Conservation (phyloP, 2,329 filamentous ascomycete species). For the Xenoacremonium recifei region DNA sequence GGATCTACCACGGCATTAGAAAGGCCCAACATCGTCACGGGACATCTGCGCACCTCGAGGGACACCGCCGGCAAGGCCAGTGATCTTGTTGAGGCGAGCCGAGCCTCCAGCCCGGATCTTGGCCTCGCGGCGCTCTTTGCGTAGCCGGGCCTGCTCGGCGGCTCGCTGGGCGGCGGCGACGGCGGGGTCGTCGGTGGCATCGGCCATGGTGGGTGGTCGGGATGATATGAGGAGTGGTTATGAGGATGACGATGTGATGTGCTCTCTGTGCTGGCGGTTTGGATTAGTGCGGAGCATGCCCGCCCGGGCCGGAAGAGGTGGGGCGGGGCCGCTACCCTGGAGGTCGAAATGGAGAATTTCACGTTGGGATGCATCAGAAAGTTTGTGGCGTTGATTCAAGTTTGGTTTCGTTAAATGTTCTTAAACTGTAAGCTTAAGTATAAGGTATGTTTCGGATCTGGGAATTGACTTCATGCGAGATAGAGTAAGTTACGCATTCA, state of each 20-base stretch:
- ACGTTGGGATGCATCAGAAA: too few relatives aligned
- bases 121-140: slow-evolving; percentile 76
- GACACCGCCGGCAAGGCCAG: slow-evolving; percentile 56
- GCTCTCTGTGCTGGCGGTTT: neutral
- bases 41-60: slow-evolving; percentile 27
- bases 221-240: neutral
- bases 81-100: slow-evolving; percentile 72
- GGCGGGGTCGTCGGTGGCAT: slow-evolving; percentile 32
- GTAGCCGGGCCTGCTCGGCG: slow-evolving; percentile 67
- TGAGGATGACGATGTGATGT: slow-evolving; percentile 7
- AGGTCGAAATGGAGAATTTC: too few relatives aligned
- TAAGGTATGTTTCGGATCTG: too few relatives aligned
- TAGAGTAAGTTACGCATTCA: too few relatives aligned
- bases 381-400: too few relatives aligned
- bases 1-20: slow-evolving; percentile 5
- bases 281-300: neutral
- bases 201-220: slow-evolving; percentile 35
- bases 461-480: too few relatives aligned
- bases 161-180: slow-evolving; percentile 53
- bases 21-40: neutral
- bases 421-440: too few relatives aligned
- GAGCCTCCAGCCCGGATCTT: slow-evolving; percentile 74
- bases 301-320: neutral
- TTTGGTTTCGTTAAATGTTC: too few relatives aligned
- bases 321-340: neutral